Conservation (phyloP, 306 rosid species). For the Dryas drummondii region DNA sequence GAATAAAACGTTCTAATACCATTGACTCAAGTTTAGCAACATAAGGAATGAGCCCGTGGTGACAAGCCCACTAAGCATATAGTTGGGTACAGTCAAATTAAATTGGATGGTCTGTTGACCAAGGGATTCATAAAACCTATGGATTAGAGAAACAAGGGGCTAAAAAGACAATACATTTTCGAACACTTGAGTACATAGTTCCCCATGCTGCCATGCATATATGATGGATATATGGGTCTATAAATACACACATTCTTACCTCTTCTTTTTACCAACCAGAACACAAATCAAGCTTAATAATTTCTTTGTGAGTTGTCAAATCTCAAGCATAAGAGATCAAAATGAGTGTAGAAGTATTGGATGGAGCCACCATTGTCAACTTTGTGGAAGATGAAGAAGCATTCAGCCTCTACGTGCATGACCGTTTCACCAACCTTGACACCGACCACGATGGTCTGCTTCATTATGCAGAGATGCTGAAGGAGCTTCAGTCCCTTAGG, state of each 20-base stretch:
- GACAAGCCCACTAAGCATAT: too few relatives aligned
- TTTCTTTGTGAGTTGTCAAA: not conserved
- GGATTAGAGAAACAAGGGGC: conserved; percentile 1
- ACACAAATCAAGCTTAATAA: not conserved
- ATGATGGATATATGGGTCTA: too few relatives aligned
- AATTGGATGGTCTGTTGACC: too few relatives aligned
- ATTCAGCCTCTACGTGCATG: conserved; percentile 28
- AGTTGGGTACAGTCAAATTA: not conserved
- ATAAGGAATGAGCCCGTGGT: too few relatives aligned
- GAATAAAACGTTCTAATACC: too few relatives aligned
- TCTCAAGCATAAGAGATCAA: conserved; percentile 1
- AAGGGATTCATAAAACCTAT: not conserved
- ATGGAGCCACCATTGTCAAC: conserved; percentile 61
- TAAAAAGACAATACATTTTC: not conserved
- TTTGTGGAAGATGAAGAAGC: conserved; percentile 77
- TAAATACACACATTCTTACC: not conserved
- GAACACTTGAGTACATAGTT: too few relatives aligned
- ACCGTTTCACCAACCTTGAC: conserved; percentile 56
- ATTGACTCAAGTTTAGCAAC: too few relatives aligned
- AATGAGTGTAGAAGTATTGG: conserved; percentile 75
- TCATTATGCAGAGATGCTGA: conserved; percentile 66
- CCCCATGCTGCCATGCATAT: not conserved
- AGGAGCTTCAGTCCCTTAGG: conserved; percentile 60
- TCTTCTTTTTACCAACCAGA: not conserved
- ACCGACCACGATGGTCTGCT: conserved; percentile 57